phyloP scores from a whole-genome alignment of 2,329 filamentous ascomycete genomes.

The Epichloe sibirici region DNA sequence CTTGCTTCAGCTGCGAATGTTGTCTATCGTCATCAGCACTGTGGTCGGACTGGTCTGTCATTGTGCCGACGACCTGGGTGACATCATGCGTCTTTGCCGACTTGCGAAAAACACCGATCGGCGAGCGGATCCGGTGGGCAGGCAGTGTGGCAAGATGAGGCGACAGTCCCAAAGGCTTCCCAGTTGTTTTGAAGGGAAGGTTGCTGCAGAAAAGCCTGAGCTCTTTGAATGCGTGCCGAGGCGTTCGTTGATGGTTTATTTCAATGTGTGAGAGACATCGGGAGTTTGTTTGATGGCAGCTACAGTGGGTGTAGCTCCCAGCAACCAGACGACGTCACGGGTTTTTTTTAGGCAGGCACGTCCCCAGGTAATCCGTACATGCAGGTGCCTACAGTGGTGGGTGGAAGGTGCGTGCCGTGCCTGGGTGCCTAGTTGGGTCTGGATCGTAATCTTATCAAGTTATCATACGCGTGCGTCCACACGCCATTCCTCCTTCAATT shows the following conservation, averaged over 20 bases:
- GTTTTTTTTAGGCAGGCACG: too few species aligned
- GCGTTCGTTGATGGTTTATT: background rate
- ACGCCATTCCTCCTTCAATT: background rate
- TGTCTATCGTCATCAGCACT: conserved; percentile 1
- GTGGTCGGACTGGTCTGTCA: conserved; percentile 7
- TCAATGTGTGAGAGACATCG: background rate
- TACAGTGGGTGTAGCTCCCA: background rate
- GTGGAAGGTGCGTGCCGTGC: too few species aligned
- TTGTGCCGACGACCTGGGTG: conserved; percentile 1
- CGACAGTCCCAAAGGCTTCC: background rate
- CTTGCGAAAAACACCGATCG: background rate
- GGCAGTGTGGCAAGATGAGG: background rate
- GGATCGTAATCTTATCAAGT: background rate
- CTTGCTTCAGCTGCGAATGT: background rate
- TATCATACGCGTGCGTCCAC: conserved; percentile 2
- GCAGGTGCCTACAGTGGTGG: too few species aligned
- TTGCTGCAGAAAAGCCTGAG: background rate
- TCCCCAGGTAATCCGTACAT: too few species aligned
- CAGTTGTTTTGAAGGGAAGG: background rate
- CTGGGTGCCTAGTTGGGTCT: too few species aligned
- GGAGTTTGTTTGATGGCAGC: background rate
- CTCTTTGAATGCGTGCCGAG: background rate
- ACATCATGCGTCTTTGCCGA: conserved; percentile 3
- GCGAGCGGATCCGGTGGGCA: background rate
- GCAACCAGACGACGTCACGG: conserved; percentile 1